Evolutionary conservation across 2,329 filamentous ascomycete genomes (phyloP), one percentile per base, ranked within the genome.

Genomic region (Fusarium albidum): DNA sequence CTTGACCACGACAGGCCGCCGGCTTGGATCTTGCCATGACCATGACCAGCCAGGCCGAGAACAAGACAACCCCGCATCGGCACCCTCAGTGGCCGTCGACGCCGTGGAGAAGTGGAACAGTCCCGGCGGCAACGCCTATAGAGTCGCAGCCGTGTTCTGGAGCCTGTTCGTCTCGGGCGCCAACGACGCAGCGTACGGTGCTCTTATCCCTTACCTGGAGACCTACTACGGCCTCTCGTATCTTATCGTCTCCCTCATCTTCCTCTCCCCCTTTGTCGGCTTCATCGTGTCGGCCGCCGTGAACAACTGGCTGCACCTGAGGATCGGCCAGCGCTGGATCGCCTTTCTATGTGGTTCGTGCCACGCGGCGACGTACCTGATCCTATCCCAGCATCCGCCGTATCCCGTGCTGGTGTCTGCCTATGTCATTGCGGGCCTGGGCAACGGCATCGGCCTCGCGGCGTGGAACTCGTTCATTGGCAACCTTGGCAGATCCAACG

Each of bases 401-500:
- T 91, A 87, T 63, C 84, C 86, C 0, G 84, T 85, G 1, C 75
- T 91, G 0, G 82, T 90, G 2, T 68, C 90, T 13, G 79, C 84
- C 12, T 90, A 87, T 67, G 81, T 85, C 53, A 69, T 91, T 2
- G 84, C 86, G 0, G 89, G 89, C 0, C 83, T 91, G 43, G 89
- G 88, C 0, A 91, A 89, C 65, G 88, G 89, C 0, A 71, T 91
- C 0, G 77, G 79, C 7, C 86, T 82, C 51, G 80, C 77, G 3
- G 81, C 74, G 1, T 84, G 80, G 79, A 81, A 82, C 61, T 77
- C 79, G 0, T 82, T 75, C 70, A 71, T 82, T 6, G 89, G 89
- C 0, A 86, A 85, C 59, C 85, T 92, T 81, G 81, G 80, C 9
- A 83, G 83, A 49, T 83, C 88, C 1, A 91, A 91, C 62, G 84